Conservation (phyloP, 2,329 filamentous ascomycete genomes). For the Alternaria triticimaculans region DNA sequence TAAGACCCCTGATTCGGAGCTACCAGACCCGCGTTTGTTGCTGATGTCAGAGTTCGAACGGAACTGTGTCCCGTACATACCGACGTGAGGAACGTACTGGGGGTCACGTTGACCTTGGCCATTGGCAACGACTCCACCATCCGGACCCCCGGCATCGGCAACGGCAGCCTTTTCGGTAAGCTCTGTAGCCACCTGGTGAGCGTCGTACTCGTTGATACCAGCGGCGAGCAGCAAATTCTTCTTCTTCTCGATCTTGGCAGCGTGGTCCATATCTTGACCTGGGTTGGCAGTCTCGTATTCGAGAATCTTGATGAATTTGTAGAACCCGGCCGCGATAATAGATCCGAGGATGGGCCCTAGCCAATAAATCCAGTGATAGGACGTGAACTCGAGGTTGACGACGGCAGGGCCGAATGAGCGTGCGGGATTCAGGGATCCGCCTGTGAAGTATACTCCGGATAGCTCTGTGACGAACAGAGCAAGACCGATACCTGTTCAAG, state of each 20-base stretch:
- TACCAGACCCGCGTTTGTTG: constrained; percentile 15
- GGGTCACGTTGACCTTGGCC: constrained; percentile 13
- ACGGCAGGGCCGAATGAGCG: constrained; percentile 55
- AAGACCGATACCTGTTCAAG: constrained; percentile 61
- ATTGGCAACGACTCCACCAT: constrained; percentile 13
- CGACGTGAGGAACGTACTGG: constrained; percentile 2
- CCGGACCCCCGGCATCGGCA: constrained; percentile 7
- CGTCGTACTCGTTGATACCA: constrained; percentile 25
- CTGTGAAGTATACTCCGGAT: constrained; percentile 52
- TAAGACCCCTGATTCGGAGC: constrained; percentile 1
- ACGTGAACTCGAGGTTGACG: constrained; percentile 44
- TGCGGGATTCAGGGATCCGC: constrained; percentile 53
- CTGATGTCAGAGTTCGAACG: constrained; percentile 1
- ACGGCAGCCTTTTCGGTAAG: constrained; percentile 17
- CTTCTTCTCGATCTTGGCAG: constrained; percentile 14
- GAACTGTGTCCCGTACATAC: constrained; percentile 18
- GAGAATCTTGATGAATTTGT: constrained; percentile 51
- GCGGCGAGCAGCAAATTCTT: constrained; percentile 22
- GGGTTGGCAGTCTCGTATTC: constrained; percentile 43
- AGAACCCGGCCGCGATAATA: constrained; percentile 57
- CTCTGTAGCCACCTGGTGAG: constrained; percentile 19
- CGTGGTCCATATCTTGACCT: constrained; percentile 32
- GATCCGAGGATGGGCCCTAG: constrained; percentile 51
- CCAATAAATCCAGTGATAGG: constrained; percentile 50
- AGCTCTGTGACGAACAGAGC: constrained; percentile 64